These are phyloP conservation scores for Toxoplasma gondii DNA, from an alignment of 169 alveolate species.

Conservation along the genomic window DNA sequence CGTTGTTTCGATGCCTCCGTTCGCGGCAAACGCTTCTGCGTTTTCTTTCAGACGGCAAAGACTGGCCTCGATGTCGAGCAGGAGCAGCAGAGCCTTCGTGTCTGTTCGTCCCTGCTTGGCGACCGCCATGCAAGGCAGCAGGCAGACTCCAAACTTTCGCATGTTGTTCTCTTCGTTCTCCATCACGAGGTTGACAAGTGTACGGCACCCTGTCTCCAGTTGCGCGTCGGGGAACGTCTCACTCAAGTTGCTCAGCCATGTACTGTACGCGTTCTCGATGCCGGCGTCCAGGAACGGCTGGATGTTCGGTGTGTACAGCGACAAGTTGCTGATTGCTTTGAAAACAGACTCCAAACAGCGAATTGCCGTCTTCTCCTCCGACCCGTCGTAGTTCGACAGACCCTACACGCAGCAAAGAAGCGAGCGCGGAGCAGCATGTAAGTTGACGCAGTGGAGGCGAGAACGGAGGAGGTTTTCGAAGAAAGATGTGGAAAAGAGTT, in stretches of 20 bases:
- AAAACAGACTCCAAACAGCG: conserved; percentile 87
- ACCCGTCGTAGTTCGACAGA: conserved; percentile 64
- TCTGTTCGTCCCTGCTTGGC: conserved; percentile 82
- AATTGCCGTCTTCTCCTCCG: conserved; percentile 75
- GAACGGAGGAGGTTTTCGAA: not conserved
- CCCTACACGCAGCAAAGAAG: conserved; percentile 30
- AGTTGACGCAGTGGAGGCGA: not conserved
- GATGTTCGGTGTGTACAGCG: conserved; percentile 86
- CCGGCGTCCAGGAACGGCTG: conserved; percentile 80
- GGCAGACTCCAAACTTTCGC: conserved; percentile 84
- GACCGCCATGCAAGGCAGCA: conserved; percentile 80
- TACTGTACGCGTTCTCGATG: conserved; percentile 77
- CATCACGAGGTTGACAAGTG: conserved; percentile 88
- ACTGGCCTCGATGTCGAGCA: conserved; percentile 85
- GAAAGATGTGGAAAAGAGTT: not conserved
- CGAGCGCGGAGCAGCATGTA: not conserved
- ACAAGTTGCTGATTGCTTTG: conserved; percentile 88
- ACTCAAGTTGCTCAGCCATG: conserved; percentile 79
- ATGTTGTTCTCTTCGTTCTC: conserved; percentile 88
- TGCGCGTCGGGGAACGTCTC: conserved; percentile 80
- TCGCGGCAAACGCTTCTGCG: conserved; percentile 79
- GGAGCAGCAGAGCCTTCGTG: conserved; percentile 82
- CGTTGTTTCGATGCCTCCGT: conserved; percentile 82
- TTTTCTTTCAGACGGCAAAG: conserved; percentile 85
- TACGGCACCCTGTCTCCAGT: conserved; percentile 85